Evolutionary conservation across 2,329 filamentous ascomycete species (phyloP), one percentile per base, ranked within the genome.

Genomic region (Fusarium caatingaense): DNA sequence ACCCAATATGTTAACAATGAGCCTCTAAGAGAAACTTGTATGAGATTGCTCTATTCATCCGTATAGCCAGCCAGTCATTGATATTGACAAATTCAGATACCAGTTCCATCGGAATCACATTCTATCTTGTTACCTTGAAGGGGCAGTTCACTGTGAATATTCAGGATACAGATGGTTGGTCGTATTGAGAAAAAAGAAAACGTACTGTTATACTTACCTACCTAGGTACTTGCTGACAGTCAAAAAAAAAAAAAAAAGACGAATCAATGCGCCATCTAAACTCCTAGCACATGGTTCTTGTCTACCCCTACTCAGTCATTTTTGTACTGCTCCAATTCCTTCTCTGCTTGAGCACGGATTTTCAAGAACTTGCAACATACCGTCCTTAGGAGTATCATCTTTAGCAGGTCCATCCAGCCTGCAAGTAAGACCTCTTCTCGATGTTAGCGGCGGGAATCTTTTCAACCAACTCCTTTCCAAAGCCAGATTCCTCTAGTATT

Each of bases 1-100:
- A 65, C 60, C 40, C 51, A 42, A 42, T 32, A 44, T 47, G 32
- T 53, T 46, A 16, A 56, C 27, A 16, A 32, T 12, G 27, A 51
- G 48, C 48, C 18, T 41, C 20, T 4, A n/a, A 25, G n/a, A 25
- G 34, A 16, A 3, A n/a, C 16, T 21, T 37, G 10, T 37, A 37
- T 37, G 34, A 7, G 18, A 37, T 37, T 37, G 34, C 18, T 37
- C 34, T 37, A 37, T 37, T 12, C 18, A 7, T 37, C 18, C 18
- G 18, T 37, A 37, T n/a, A 37, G 18, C 34, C 15, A 32, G 30
- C 13, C 34, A n/a, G 18, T 7, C 18, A n/a, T n/a, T n/a, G 4
- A 37, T 37, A n/a, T 37, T 37, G 18, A 37, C 18, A 37, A 12
- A n/a, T 37, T 12, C 18, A 7, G 10, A 37, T n/a, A 37, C 34